phyloP scores from a whole-genome alignment of 805 yeast genomes.

The Sugiyamaella americana region DNA sequence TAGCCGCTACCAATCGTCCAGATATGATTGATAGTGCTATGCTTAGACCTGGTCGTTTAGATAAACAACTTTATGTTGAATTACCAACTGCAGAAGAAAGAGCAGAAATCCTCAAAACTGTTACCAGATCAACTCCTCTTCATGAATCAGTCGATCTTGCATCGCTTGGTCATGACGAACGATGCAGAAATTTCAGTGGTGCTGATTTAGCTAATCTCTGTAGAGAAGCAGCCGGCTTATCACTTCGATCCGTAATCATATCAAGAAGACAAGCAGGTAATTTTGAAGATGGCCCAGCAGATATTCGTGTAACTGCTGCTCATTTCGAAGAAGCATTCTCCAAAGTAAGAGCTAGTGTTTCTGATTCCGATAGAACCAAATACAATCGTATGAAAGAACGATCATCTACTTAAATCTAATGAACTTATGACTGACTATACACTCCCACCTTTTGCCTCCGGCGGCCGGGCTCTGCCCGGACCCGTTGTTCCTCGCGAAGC shows the following conservation, averaged over 20 bases:
- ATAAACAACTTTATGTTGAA: constrained; percentile 86
- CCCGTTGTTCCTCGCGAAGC: too few species aligned
- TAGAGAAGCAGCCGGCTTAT: constrained; percentile 72
- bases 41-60: constrained; percentile 94
- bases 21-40: constrained; percentile 98
- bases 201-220: constrained; percentile 91
- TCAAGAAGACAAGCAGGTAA: constrained; percentile 36
- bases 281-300: constrained; percentile 28
- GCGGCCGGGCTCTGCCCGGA: too few species aligned
- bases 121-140: constrained; percentile 71
- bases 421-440: too few species aligned
- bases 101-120: constrained; percentile 71
- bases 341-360: constrained; percentile 82
- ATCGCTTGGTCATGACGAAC: constrained; percentile 61
- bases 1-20: constrained; percentile 96
- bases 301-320: constrained; percentile 49
- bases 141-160: constrained; percentile 53
- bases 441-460: too few species aligned
- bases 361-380: constrained; percentile 72
- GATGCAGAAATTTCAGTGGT: constrained; percentile 88
- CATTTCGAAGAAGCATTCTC: constrained; percentile 71
- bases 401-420: too few species aligned
- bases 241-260: constrained; percentile 43
- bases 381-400: constrained; percentile 33
- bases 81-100: constrained; percentile 77